Evolutionary conservation across 495 filamentous ascomycete species (phyloP).

Genomic region (Penicillium waksmanii): DNA sequence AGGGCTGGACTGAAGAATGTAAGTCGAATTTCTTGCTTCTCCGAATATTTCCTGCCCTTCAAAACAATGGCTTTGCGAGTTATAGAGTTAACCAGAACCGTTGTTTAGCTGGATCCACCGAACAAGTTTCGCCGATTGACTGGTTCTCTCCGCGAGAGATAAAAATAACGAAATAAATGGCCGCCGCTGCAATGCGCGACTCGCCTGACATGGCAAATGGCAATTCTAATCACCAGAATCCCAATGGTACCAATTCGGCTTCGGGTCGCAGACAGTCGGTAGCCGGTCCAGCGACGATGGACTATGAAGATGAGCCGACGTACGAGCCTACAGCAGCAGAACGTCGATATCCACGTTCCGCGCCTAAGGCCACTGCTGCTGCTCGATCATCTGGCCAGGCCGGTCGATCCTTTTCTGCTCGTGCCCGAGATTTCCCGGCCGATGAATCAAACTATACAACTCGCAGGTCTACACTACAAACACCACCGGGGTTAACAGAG

Average conservation of each 20-base stretch:
- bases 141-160: not conserved
- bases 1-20: not conserved
- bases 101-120: constrained; percentile 12
- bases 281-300: not conserved
- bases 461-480: constrained; percentile 13
- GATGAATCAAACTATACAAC: constrained; percentile 29
- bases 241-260: constrained; percentile 16
- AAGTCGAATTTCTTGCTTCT: not conserved
- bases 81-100: constrained; percentile 4
- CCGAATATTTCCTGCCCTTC: not conserved
- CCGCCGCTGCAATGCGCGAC: constrained; percentile 20
- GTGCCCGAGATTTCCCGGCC: constrained; percentile 21
- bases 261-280: constrained; percentile 19
- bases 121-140: not conserved
- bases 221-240: constrained; percentile 9
- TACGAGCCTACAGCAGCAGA: constrained; percentile 11
- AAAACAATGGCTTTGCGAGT: constrained; percentile 13
- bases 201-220: constrained; percentile 31
- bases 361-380: constrained; percentile 7
- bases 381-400: constrained; percentile 6
- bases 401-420: constrained; percentile 25
- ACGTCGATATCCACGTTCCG: not conserved
- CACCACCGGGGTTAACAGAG: constrained; percentile 12
- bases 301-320: constrained; percentile 14
- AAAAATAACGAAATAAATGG: constrained; percentile 17